Conservation (phyloP, 2,329 filamentous ascomycete species). For the Fusarium sp. region DNA sequence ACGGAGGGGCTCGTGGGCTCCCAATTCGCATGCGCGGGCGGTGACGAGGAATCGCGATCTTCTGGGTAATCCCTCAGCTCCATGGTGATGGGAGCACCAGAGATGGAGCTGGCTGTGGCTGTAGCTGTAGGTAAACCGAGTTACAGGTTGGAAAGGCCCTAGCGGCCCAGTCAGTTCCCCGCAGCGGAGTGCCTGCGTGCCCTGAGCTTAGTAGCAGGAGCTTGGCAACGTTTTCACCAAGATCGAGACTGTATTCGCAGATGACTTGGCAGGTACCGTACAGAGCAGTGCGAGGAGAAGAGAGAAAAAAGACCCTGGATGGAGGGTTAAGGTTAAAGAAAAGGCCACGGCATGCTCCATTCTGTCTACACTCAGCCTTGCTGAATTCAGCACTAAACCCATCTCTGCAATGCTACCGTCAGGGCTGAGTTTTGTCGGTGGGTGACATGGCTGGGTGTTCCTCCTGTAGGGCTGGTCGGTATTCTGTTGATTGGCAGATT, state of each 20-base stretch:
- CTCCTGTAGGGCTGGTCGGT: conserved; percentile 36
- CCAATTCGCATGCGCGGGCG: conserved; percentile 29
- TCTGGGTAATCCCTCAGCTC: conserved; percentile 38
- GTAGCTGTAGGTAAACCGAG: conserved; percentile 4
- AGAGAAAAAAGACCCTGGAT: conserved; percentile 5
- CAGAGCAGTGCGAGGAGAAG: not conserved
- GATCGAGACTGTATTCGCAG: not conserved
- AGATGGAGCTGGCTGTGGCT: not conserved
- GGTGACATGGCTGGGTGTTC: conserved; percentile 10
- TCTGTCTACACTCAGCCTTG: conserved; percentile 35
- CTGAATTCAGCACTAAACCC: conserved; percentile 30
- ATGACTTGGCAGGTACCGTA: not conserved
- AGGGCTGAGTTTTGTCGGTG: conserved; percentile 29
- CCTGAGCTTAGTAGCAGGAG: conserved; percentile 20
- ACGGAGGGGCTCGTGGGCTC: conserved; percentile 37
- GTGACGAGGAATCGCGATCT: conserved; percentile 19
- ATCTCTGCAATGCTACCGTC: conserved; percentile 20
- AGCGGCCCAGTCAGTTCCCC: conserved; percentile 38
- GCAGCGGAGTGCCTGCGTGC: conserved; percentile 17
- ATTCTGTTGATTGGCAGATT: conserved; percentile 40
- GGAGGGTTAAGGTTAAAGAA: conserved; percentile 13
- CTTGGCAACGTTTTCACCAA: not conserved
- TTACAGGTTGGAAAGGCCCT: conserved; percentile 23
- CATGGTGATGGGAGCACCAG: conserved; percentile 20
- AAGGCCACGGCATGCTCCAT: conserved; percentile 6